These are phyloP conservation scores for Trichoderma oligosporum DNA, from an alignment of 2,329 filamentous ascomycete genomes.

Conservation along the genomic window DNA sequence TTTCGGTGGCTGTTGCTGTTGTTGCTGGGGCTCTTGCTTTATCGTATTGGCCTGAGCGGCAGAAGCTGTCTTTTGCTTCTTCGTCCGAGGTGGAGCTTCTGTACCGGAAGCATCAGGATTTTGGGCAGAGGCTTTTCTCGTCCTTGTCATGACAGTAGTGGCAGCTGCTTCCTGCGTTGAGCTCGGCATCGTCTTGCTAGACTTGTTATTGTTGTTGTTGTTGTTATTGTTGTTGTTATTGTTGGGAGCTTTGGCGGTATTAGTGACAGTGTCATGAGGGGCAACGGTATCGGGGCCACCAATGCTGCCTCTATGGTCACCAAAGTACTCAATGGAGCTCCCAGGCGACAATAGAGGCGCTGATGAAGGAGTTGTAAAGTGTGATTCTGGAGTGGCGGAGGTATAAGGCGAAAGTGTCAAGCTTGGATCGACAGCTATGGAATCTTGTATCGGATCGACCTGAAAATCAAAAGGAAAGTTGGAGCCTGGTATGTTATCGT, in stretches of 20 bases:
- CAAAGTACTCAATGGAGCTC: slow-evolving; percentile 18
- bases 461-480: slow-evolving; percentile 11
- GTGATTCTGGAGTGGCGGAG: slow-evolving; percentile 8
- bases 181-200: neutral
- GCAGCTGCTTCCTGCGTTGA: neutral
- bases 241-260: neutral
- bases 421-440: slow-evolving; percentile 14
- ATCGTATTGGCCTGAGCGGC: neutral
- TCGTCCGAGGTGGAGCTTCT: neutral
- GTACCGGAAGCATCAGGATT: neutral
- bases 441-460: neutral
- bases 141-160: neutral
- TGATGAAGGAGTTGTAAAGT: slow-evolving; percentile 5
- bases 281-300: slow-evolving; percentile 5
- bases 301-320: slow-evolving; percentile 13
- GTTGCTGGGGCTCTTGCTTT: slow-evolving; percentile 1
- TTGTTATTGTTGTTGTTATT: neutral
- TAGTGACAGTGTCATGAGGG: slow-evolving; percentile 9
- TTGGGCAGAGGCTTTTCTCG: slow-evolving; percentile 1
- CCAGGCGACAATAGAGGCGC: slow-evolving; percentile 3
- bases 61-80: slow-evolving; percentile 13
- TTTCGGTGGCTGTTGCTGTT: neutral
- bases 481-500: slow-evolving; percentile 8
- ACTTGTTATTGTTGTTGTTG: neutral
- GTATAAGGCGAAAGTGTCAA: slow-evolving; percentile 14